Percentiles rank a stretch among this genome's conserved stretches.
These are phyloP conservation scores for Arabis alpina DNA, from an alignment of 345 rosid genomes.

Conservation along the genomic window DNA sequence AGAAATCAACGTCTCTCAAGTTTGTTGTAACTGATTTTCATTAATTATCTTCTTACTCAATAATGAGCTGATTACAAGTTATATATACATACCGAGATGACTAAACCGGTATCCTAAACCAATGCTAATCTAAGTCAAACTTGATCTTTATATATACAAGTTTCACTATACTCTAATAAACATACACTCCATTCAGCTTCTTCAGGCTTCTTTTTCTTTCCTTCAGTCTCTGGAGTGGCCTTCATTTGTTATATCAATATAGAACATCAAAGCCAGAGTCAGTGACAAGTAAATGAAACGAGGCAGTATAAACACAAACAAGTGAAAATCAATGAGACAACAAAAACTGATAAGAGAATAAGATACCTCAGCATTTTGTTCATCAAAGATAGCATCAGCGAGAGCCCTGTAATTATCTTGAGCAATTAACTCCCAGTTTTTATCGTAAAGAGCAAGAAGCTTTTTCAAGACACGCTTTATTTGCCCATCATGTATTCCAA, in stretches of 20 bases:
- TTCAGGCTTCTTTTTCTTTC: slow-evolving; percentile 18
- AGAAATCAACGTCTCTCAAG: no score
- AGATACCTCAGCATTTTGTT: slow-evolving; percentile 66
- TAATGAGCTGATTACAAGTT: no score
- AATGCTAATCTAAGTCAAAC: no score
- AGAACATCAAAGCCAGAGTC: slow-evolving; percentile 7
- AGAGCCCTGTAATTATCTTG: slow-evolving; percentile 86
- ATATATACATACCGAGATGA: no score
- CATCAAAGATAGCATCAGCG: slow-evolving; percentile 87
- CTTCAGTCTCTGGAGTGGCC: slow-evolving; percentile 22
- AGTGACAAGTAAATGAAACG: no score
- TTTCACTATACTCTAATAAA: no score
- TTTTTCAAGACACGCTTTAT: slow-evolving; percentile 77
- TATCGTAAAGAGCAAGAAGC: slow-evolving; percentile 72
- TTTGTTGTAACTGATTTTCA: no score
- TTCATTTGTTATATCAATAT: background rate
- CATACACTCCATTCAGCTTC: slow-evolving; percentile 34
- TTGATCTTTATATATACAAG: no score
- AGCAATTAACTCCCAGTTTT: slow-evolving; percentile 81
- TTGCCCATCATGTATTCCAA: slow-evolving; percentile 59
- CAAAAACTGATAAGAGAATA: background rate
- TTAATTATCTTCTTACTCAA: no score
- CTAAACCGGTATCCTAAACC: no score
- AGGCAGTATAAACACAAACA: background rate
- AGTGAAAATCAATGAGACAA: background rate